Evolutionary conservation across 768 basidiomycete species (phyloP).

Genomic region (Leucosporidium creatinivorum): DNA sequence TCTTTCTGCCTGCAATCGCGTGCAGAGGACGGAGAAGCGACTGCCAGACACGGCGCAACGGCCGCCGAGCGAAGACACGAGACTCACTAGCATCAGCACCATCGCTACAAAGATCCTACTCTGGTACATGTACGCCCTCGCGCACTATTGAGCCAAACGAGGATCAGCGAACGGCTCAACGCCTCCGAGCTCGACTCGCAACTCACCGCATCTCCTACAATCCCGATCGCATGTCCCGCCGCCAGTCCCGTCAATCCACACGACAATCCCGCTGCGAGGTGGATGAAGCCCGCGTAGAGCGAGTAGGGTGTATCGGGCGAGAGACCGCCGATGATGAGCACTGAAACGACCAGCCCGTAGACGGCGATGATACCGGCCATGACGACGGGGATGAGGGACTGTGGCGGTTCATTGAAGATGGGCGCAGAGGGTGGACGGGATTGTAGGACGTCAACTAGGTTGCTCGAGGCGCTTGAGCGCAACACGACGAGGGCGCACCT

Average conservation of each 20-base stretch:
- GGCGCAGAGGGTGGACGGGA: neutral
- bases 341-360: conserved; percentile 91
- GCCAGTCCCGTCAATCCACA: conserved; percentile 87
- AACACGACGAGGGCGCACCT: conserved; percentile 50
- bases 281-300: conserved; percentile 60
- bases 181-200: neutral
- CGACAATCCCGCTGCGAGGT: conserved; percentile 83
- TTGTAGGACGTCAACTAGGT: neutral
- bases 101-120: conserved; percentile 86
- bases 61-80: too few species aligned
- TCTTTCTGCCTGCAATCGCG: too few species aligned
- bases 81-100: conserved; percentile 73
- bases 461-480: neutral
- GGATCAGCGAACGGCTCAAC: neutral
- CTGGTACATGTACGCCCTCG: conserved; percentile 84
- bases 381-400: conserved; percentile 94
- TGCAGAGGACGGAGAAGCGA: too few species aligned
- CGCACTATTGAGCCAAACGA: conserved; percentile 60
- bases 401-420: conserved; percentile 1
- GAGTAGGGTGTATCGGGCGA: conserved; percentile 31
- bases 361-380: conserved; percentile 99
- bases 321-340: conserved; percentile 66
- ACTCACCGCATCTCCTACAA: conserved; percentile 83
- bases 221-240: conserved; percentile 90
- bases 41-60: too few species aligned